These are phyloP conservation scores for Calonectria fujianensis DNA, from an alignment of 2,329 filamentous ascomycete genomes.

Conservation along the genomic window DNA sequence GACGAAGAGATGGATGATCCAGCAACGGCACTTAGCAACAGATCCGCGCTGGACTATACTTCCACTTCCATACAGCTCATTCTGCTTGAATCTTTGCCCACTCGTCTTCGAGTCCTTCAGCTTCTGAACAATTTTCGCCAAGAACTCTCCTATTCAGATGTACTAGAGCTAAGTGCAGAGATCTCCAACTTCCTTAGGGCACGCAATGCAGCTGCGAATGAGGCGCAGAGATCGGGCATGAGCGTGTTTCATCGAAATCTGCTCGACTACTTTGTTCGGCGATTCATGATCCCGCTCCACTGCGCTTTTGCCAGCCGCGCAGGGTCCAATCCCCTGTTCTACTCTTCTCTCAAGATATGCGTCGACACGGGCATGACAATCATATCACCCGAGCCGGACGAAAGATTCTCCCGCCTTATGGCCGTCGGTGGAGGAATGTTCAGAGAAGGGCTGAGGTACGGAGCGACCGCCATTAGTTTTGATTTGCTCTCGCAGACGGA, in stretches of 20 bases:
- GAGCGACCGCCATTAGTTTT: conserved; percentile 57
- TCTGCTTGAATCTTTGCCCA: conserved; percentile 60
- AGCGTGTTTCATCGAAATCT: conserved; percentile 68
- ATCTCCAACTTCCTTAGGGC: conserved; percentile 54
- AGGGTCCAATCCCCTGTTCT: conserved; percentile 65
- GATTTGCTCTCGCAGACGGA: conserved; percentile 61
- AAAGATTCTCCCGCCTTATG: conserved; percentile 61
- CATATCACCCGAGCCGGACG: conserved; percentile 60
- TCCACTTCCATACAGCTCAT: conserved; percentile 60
- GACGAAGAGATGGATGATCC: conserved; percentile 29
- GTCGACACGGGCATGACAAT: conserved; percentile 65
- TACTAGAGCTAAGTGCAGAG: conserved; percentile 59
- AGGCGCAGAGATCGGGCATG: conserved; percentile 31
- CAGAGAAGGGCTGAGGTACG: conserved; percentile 61
- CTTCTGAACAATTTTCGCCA: conserved; percentile 59
- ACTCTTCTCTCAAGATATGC: conserved; percentile 69
- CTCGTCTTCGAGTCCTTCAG: conserved; percentile 59
- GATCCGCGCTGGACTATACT: conserved; percentile 46
- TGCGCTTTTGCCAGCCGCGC: conserved; percentile 67
- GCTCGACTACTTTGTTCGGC: conserved; percentile 70
- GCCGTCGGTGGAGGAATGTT: conserved; percentile 64
- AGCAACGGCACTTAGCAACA: not conserved
- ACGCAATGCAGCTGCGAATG: conserved; percentile 48
- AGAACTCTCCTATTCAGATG: conserved; percentile 59
- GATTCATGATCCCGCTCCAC: conserved; percentile 74